These are phyloP conservation scores for Westerdykella aurantiaca DNA, from an alignment of 2,329 filamentous ascomycete species.

Conservation along the genomic window DNA sequence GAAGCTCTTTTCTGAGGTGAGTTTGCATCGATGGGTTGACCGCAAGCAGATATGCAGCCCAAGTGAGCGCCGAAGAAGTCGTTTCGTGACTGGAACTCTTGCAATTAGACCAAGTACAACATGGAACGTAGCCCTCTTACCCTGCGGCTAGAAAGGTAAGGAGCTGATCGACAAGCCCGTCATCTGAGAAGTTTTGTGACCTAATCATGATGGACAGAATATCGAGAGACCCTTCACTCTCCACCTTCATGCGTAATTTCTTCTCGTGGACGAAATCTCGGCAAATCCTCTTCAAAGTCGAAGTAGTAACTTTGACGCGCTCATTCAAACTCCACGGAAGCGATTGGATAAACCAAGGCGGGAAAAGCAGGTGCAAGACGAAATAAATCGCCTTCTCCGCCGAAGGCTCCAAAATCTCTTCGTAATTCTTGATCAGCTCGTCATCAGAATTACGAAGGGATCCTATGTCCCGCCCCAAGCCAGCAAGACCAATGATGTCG, in stretches of 20 bases:
- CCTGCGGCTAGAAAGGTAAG: constrained; percentile 53
- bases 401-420: constrained; percentile 43
- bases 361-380: constrained; percentile 35
- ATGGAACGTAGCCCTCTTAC: constrained; percentile 26
- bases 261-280: constrained; percentile 46
- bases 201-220: constrained; percentile 48
- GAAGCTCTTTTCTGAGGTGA: constrained; percentile 63
- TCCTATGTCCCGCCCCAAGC: constrained; percentile 41
- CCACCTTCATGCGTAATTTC: constrained; percentile 35
- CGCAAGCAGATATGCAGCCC: constrained; percentile 66
- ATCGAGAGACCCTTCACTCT: constrained; percentile 34
- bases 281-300: constrained; percentile 39
- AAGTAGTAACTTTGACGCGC: constrained; percentile 34
- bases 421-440: constrained; percentile 39
- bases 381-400: constrained; percentile 46
- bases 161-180: constrained; percentile 50
- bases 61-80: constrained; percentile 69
- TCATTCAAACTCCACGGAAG: constrained; percentile 47
- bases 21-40: constrained; percentile 59
- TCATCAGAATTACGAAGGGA: constrained; percentile 39
- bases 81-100: constrained; percentile 58
- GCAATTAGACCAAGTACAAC: constrained; percentile 1
- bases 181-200: constrained; percentile 49
- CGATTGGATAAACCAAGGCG: constrained; percentile 33
- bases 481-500: constrained; percentile 45